Base-by-base conservation (phyloP, 2,329 filamentous ascomycete genomes). In the Sporothrix globosa region DNA sequence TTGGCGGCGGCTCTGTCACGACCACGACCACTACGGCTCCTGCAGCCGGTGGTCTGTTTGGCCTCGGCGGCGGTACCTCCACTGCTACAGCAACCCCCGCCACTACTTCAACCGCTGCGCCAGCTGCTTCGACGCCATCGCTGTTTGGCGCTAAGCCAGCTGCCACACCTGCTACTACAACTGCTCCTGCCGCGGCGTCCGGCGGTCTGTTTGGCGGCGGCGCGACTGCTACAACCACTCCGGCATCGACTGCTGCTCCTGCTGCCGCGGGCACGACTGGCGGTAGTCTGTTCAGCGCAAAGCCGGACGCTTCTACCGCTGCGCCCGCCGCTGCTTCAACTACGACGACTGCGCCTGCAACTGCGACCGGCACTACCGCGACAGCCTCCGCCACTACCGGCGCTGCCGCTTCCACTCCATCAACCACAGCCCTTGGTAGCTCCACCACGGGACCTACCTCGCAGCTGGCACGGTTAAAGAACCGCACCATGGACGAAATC, bases 401-500 rank as follows among this genome's bases (percentile, higher is more conserved):
- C 11, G 68, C 77, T 24, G 66, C 74, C 1, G 41, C 76, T 19
- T 69, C 73, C 19, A 65, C 71, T 39, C 68, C 80, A 30, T 19
- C 66, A 1, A 11, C 67, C 41, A 46, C 58, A 9, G 83, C 78
- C 44, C 81, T 95, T 65, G 89, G 88, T 24, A 88, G 90, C 39
- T 96, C 93, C 1, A 97, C 92, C 3, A 85, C 88, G 46, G 94
- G 94, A 0, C 93, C 94, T 1, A 84, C 90, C 2, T 95, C 96
- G 19, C 90, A 93, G 70, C 89, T 96, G 76, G 96, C 95, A 4
- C 91, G 96, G 39, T 85, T 99, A 50, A 97, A 97, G 84, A 97
- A 97, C 81, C 98, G 97, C 83, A 97, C 95, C 0, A 97, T 99
- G 92, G 96, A 99, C 77, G 96, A 99, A 79, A 97, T 99, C 74